phyloP scores from a whole-genome alignment of 345 rosid genomes.

The Psidium guajava region DNA sequence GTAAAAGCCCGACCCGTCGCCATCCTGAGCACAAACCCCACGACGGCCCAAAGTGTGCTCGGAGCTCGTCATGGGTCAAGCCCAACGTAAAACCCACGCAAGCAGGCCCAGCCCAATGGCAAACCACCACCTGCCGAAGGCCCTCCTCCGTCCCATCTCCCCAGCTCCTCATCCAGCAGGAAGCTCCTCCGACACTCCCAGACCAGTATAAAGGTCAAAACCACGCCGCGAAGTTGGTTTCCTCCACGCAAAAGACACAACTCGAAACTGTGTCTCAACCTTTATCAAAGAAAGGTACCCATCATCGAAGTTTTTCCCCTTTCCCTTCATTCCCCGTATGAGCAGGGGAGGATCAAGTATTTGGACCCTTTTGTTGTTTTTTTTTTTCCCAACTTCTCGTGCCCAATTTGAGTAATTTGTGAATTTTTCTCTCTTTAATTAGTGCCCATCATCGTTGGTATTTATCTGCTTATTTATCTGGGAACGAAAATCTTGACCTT shows the following conservation, averaged over 20 bases:
- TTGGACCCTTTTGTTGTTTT: not conserved
- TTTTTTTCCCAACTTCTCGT: not conserved
- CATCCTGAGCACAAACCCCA: too few relatives aligned
- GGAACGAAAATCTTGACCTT: not conserved
- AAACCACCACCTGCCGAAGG: not conserved
- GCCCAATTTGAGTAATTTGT: not conserved
- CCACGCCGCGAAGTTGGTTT: slow-evolving; percentile 7
- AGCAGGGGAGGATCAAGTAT: not conserved
- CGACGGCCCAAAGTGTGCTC: too few relatives aligned
- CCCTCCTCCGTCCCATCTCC: not conserved
- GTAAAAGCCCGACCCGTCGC: too few relatives aligned
- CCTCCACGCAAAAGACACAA: slow-evolving; percentile 14
- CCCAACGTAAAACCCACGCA: not conserved
- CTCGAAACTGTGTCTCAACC: not conserved
- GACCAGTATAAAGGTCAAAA: too few relatives aligned
- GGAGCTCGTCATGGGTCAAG: not conserved
- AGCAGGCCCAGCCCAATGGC: not conserved
- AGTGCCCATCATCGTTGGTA: not conserved
- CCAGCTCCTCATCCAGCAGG: not conserved
- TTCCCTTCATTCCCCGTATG: not conserved
- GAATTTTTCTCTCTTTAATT: too few relatives aligned
- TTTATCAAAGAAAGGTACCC: too few relatives aligned
- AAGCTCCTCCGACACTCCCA: not conserved
- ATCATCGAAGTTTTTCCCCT: not conserved
- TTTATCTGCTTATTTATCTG: not conserved